phyloP scores from a whole-genome alignment of 1,284 basidiomycete genomes.

The Takashimella koratensis region DNA sequence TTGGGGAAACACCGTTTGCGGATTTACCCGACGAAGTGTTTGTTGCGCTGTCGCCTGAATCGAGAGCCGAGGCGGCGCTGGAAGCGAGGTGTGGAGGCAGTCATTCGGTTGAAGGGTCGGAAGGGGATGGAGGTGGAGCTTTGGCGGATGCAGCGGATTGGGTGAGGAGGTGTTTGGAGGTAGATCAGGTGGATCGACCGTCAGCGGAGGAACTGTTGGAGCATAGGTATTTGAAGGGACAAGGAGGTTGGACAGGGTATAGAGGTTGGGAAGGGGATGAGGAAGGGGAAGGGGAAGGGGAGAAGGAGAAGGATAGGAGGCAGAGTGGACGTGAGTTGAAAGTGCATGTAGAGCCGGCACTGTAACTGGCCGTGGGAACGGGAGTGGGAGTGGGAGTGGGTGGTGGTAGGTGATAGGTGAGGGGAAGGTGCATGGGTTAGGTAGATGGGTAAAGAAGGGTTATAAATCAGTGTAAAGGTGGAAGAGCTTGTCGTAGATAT shows the following conservation, averaged over 20 bases:
- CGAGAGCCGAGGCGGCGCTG: constrained; percentile 32
- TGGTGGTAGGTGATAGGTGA: background rate
- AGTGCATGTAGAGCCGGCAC: background rate
- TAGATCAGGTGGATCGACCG: constrained; percentile 37
- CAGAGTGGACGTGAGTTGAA: background rate
- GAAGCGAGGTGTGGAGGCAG: constrained; percentile 34
- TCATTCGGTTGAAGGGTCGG: constrained; percentile 33
- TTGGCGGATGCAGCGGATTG: constrained; percentile 45
- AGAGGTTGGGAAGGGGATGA: constrained; percentile 32
- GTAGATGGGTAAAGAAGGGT: background rate
- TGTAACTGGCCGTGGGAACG: no score
- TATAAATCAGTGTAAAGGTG: no score
- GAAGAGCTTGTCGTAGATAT: no score
- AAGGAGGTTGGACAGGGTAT: constrained; percentile 39
- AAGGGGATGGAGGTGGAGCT: constrained; percentile 44
- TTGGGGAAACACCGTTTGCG: constrained; percentile 92
- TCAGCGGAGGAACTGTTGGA: constrained; percentile 39
- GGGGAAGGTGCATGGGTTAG: background rate
- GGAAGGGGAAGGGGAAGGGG: background rate
- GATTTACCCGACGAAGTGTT: constrained; percentile 45
- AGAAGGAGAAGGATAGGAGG: constrained; percentile 4
- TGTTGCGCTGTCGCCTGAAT: constrained; percentile 26
- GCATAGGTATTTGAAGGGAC: constrained; percentile 42
- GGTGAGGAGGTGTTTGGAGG: constrained; percentile 44
- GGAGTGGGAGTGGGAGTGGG: no score